Conservation (phyloP, 2,329 filamentous ascomycete genomes). For the Monascus ruber region DNA sequence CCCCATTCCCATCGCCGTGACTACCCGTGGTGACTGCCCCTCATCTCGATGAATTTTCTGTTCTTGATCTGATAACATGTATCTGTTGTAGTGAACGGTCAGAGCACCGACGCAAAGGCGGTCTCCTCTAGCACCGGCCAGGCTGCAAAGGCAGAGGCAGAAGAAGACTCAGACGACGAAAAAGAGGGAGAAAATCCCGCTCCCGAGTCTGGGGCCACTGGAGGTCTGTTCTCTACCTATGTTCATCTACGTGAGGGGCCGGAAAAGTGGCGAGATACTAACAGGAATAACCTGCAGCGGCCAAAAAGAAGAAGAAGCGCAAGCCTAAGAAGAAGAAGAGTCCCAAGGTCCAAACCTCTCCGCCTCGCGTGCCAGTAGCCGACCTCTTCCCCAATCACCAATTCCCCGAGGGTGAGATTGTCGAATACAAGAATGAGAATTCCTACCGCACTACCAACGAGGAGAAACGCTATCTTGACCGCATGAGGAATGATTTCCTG, state of each 20-base stretch:
- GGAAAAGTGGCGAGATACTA: neutral
- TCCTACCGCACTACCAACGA: conserved; percentile 67
- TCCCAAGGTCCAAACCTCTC: conserved; percentile 61
- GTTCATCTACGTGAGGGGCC: neutral
- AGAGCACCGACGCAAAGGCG: conserved; percentile 24
- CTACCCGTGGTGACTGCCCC: too few species aligned
- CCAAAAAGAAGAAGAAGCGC: conserved; percentile 70
- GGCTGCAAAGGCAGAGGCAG: conserved; percentile 35
- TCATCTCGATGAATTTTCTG: too few species aligned
- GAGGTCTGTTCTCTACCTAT: conserved; percentile 16
- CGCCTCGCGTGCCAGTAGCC: conserved; percentile 62
- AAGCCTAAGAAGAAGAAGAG: conserved; percentile 55
- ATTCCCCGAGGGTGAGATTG: conserved; percentile 69
- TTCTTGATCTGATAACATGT: neutral
- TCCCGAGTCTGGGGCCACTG: conserved; percentile 26
- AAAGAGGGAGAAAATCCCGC: conserved; percentile 37
- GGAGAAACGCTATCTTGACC: conserved; percentile 73
- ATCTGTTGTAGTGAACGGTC: conserved; percentile 24
- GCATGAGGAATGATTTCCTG: conserved; percentile 68
- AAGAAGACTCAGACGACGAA: conserved; percentile 46
- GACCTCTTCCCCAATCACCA: conserved; percentile 60
- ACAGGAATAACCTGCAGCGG: conserved; percentile 13
- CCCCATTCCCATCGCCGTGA: neutral
- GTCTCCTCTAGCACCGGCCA: conserved; percentile 19
- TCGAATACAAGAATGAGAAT: conserved; percentile 69